Evolutionary conservation across 108 stramenopile genomes (phyloP).

Genomic region (Seminavis robusta): DNA sequence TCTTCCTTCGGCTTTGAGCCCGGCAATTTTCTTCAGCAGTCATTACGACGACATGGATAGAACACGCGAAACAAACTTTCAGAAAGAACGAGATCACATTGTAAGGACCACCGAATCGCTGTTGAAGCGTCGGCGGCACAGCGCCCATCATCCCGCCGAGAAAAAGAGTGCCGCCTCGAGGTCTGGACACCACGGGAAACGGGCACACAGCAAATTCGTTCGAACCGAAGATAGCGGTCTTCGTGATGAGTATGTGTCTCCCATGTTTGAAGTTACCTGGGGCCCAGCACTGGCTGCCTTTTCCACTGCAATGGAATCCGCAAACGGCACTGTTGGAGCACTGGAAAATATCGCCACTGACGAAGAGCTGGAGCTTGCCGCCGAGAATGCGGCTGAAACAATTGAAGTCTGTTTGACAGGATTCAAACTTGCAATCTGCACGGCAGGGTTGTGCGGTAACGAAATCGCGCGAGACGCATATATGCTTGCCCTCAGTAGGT

Average conservation of each 20-base stretch:
- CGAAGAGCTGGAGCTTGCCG: constrained; percentile 78
- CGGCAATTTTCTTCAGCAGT: constrained; percentile 70
- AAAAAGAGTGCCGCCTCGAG: constrained; percentile 15
- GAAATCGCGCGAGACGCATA: constrained; percentile 87
- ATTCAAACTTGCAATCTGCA: constrained; percentile 81
- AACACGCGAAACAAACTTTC: constrained; percentile 77
- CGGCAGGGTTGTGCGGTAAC: constrained; percentile 83
- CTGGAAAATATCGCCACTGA: constrained; percentile 75
- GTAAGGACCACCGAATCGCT: constrained; percentile 86
- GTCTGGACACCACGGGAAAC: neutral
- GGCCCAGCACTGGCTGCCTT: constrained; percentile 94
- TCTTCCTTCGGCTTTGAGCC: constrained; percentile 17
- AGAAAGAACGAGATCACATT: constrained; percentile 94
- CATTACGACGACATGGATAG: constrained; percentile 76
- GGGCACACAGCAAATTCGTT: constrained; percentile 41
- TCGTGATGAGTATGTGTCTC: constrained; percentile 85
- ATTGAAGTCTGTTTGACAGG: constrained; percentile 85
- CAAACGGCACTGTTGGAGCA: constrained; percentile 74
- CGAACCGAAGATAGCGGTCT: constrained; percentile 75
- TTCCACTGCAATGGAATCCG: constrained; percentile 89
- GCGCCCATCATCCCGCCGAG: neutral
- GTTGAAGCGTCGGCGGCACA: constrained; percentile 58
- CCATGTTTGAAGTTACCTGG: constrained; percentile 99
- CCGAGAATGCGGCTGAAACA: constrained; percentile 77
- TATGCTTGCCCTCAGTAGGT: constrained; percentile 86